Evolutionary conservation across 371 early-diverging fungal species (phyloP), one percentile per base, ranked within the genome.

Genomic region (Nematocida parisii): DNA sequence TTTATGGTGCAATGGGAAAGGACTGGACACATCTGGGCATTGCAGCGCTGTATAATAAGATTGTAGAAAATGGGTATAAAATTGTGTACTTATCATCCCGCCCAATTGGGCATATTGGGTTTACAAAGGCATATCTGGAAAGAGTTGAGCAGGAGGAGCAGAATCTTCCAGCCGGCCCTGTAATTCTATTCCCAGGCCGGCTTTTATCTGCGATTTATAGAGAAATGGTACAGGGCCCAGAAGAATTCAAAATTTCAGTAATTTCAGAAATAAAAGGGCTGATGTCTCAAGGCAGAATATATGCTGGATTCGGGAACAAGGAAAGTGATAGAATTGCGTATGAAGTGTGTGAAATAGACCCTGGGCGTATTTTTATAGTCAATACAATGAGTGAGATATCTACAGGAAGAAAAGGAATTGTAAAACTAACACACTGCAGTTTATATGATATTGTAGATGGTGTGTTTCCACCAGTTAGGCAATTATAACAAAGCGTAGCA

Each of bases 11-110:
- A 91, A 93, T 96, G 52, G 97, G 98, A 44, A 92, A 91, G 85
- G 98, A 98, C 87, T 97, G 96, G 96, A 96, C 97, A 3, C 97
- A 97, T 85, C 85, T 89, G 9, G 97, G 97, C 7, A 93, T 98
- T 4, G 97, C 97, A 60, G 92, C 92, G 73, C 89, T 98, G 47
- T 97, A 93, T 87, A 93, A 94, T 6, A 93, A 93, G 84, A 94
- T 98, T 75, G 86, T 83, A 39, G 92, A 91, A 68, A 97, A 97
- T 86, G 96, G 95, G 1, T 98, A 96, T 85, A 91, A 94, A 83
- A 91, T 98, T 54, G 83, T 98, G 46, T 98, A 98, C 86, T 87
- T 98, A 83, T 95, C 97, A 1, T 91, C 93, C 18, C 89, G 98
- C 24, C 95, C 98, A 0, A 94, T 98, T 84, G 96, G 96, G 0